phyloP scores from a whole-genome alignment of 768 basidiomycete genomes.

The Hortiboletus flavorubellus region DNA sequence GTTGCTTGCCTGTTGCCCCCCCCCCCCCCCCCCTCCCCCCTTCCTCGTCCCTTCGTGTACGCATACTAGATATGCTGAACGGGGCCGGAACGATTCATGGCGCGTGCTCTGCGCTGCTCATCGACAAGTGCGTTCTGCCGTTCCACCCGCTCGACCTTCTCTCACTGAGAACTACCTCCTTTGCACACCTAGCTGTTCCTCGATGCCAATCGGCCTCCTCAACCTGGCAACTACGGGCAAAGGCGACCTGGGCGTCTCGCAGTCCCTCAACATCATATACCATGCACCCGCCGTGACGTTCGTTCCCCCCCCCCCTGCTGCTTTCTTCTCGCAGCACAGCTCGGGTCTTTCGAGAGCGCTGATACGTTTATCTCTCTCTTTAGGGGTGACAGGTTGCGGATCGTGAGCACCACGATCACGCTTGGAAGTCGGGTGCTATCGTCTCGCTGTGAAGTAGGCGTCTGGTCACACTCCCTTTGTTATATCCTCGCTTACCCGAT shows the following conservation, averaged over 20 bases:
- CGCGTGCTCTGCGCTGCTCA: conserved; percentile 51
- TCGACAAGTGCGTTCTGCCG: conserved; percentile 45
- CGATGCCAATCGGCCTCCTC: conserved; percentile 42
- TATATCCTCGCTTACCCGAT: neutral
- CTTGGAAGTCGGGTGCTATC: conserved; percentile 47
- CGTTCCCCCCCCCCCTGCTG: neutral
- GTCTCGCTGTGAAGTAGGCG: conserved; percentile 46
- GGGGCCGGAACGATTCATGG: conserved; percentile 47
- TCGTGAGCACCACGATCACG: conserved; percentile 51
- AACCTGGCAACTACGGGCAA: conserved; percentile 27
- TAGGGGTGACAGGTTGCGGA: conserved; percentile 49
- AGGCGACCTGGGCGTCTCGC: conserved; percentile 41
- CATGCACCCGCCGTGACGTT: conserved; percentile 55
- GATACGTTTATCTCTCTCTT: neutral
- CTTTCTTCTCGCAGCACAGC: neutral
- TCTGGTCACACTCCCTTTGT: neutral
- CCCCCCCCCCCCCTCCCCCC: too few species aligned
- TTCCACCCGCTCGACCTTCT: neutral
- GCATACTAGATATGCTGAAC: conserved; percentile 50
- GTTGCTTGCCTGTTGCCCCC: too few species aligned
- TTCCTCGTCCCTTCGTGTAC: too few species aligned
- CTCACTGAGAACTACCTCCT: neutral
- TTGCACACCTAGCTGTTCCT: conserved; percentile 41
- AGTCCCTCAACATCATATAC: conserved; percentile 50
- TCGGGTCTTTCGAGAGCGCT: neutral